Percentiles rank a stretch among this genome's conserved stretches.
These are phyloP conservation scores for Aegilops umbellulata DNA, from an alignment of 176 grass and related monocot species.

Conservation along the genomic window DNA sequence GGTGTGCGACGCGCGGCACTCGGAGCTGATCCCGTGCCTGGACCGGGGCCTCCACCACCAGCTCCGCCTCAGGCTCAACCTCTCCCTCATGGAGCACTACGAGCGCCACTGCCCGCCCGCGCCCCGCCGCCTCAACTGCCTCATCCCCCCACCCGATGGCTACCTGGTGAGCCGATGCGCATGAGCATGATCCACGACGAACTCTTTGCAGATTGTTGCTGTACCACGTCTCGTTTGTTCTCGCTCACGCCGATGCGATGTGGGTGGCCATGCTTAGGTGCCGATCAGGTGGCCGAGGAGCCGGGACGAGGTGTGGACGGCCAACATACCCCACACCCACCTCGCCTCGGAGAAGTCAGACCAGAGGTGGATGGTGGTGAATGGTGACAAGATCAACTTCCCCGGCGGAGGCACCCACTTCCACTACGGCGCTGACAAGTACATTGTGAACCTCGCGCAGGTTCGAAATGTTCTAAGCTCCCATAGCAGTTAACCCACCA, in stretches of 20 bases:
- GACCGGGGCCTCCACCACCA: slow-evolving; percentile 63
- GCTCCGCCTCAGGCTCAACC: slow-evolving; percentile 62
- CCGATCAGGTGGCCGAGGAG: slow-evolving; percentile 76
- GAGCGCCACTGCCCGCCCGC: slow-evolving; percentile 72
- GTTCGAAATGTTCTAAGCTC: slow-evolving; percentile 5
- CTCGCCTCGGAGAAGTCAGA: slow-evolving; percentile 76
- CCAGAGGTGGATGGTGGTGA: slow-evolving; percentile 81
- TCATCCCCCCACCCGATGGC: slow-evolving; percentile 64
- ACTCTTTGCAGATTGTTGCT: too few relatives aligned
- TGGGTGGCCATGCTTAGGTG: not conserved
- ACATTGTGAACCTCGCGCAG: slow-evolving; percentile 68
- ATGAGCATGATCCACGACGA: too few relatives aligned
- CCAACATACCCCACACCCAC: slow-evolving; percentile 72
- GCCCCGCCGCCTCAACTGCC: slow-evolving; percentile 62
- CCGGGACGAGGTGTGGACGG: slow-evolving; percentile 72
- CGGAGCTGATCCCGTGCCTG: slow-evolving; percentile 77
- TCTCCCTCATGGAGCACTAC: slow-evolving; percentile 84
- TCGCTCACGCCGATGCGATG: not conserved
- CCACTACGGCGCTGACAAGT: slow-evolving; percentile 72
- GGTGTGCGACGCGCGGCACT: slow-evolving; percentile 64
- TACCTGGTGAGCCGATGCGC: slow-evolving; percentile 45
- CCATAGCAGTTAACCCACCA: not conserved
- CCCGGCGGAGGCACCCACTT: slow-evolving; percentile 82
- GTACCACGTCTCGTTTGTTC: not conserved
- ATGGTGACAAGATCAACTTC: slow-evolving; percentile 77